Base-by-base conservation (phyloP, 2,329 filamentous ascomycete genomes). In the Dactylellina drechsleri region DNA sequence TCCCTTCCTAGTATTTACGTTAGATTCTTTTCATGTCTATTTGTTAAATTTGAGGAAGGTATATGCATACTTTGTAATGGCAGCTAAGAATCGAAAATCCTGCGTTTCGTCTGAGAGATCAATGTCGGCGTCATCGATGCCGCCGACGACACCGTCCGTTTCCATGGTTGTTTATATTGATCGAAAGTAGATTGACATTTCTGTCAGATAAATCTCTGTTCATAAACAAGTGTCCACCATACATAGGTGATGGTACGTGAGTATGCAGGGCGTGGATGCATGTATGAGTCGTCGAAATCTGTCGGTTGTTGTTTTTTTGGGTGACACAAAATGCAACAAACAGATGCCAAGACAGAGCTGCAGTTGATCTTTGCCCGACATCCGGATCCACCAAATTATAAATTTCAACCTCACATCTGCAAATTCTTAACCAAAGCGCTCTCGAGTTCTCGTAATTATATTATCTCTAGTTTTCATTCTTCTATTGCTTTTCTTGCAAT, bases 61-160 rank as follows among this genome's bases (percentile, higher is more conserved):
- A 49, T 31, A 47, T 52, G 54, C 54, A 76, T 79, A 85, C 82
- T 84, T 85, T 81, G 84, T 85, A 77, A 89, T 81, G 72, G 84
- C 84, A 76, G 84, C 84, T 47, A 90, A 89, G 76, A 93, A 90
- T 77, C 91, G 90, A 82, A 94, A 97, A 83, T 98, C 94, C 80
- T 93, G 92, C 1, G 90, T 87, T 81, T 93, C 91, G 79, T 97
- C 93, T 47, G 90, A 90, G 62, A 89, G 85, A 76, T 89, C 88
- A 56, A 88, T 85, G 67, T 91, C 88, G 45, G 40, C 64, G 15
- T 67, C 71, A 18, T 75, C 71, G 18, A 75, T 56, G 36, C 71
- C 71, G 47, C 83, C 82, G 23, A 43, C 47, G 31, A 75, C 49
- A 15, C 71, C 71, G 71, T 75, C 71, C 23, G 71, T 75, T 20